phyloP scores from a whole-genome alignment of 805 yeast species.

The Candida ovalis region DNA sequence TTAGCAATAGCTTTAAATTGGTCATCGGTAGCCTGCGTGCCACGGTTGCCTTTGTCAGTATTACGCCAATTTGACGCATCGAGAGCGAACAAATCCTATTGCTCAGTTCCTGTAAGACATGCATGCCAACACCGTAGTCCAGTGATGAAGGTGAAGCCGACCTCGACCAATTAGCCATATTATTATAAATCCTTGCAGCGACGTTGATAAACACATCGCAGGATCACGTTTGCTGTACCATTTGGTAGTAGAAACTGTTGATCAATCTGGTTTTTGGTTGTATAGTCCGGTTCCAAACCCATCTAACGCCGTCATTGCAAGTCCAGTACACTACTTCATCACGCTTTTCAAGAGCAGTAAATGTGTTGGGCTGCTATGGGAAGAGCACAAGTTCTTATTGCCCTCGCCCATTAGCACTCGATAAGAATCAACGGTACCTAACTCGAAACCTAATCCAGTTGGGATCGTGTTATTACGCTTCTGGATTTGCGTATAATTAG shows the following conservation, averaged over 20 bases:
- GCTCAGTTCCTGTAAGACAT: neutral
- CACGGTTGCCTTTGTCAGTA: neutral
- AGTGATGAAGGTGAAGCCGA: neutral
- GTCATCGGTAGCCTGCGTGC: neutral
- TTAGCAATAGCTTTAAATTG: neutral
- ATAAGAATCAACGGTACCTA: no score
- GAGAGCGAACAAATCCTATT: neutral
- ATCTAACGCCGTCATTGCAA: neutral
- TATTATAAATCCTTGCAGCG: neutral
- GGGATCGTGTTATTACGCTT: no score
- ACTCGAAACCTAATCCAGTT: no score
- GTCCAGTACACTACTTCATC: no score
- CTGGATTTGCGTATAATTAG: no score
- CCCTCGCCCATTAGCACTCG: no score
- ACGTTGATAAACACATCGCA: neutral
- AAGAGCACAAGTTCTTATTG: no score
- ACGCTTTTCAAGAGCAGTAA: no score
- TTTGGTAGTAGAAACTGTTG: neutral
- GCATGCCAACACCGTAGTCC: neutral
- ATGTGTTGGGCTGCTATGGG: no score
- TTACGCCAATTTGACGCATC: neutral
- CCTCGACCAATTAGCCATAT: neutral
- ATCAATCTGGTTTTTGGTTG: neutral
- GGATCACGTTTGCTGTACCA: neutral
- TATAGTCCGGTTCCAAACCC: neutral